Conservation (phyloP, 305 asterid species). For the Rubia peregrina region DNA sequence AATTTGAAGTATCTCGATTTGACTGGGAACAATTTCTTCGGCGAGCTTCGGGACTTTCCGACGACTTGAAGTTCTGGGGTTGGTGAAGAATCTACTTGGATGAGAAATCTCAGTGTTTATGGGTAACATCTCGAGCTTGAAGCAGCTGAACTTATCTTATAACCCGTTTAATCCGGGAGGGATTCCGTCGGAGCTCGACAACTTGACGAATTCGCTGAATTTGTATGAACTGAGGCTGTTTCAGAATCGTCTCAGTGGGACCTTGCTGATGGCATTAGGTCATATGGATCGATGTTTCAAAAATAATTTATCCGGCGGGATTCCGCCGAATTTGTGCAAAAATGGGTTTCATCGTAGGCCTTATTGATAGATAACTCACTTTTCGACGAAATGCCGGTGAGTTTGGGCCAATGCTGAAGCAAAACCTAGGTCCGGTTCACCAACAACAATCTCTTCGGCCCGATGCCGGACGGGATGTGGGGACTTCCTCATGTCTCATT, state of each 20-base stretch:
- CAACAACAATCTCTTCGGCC: slow-evolving; percentile 61
- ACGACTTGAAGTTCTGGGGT: slow-evolving; percentile 67
- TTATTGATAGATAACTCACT: slow-evolving; percentile 57
- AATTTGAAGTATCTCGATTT: slow-evolving; percentile 64
- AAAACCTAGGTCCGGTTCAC: slow-evolving; percentile 66
- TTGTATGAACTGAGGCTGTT: slow-evolving; percentile 79
- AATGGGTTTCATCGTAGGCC: slow-evolving; percentile 55
- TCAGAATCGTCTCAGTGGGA: slow-evolving; percentile 55
- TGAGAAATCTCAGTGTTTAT: slow-evolving; percentile 65
- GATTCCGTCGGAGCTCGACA: slow-evolving; percentile 76
- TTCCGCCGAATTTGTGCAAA: slow-evolving; percentile 56
- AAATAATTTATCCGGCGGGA: slow-evolving; percentile 56
- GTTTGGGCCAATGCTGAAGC: slow-evolving; percentile 59
- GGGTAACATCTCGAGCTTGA: slow-evolving; percentile 65
- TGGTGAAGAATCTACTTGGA: slow-evolving; percentile 66
- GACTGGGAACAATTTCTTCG: slow-evolving; percentile 82
- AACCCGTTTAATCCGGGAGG: slow-evolving; percentile 76
- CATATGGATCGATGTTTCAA: slow-evolving; percentile 77
- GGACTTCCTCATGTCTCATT: slow-evolving; percentile 83
- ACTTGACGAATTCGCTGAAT: slow-evolving; percentile 60
- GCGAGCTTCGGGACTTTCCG: slow-evolving; percentile 54
- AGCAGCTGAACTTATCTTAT: slow-evolving; percentile 79
- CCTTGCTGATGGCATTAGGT: slow-evolving; percentile 62
- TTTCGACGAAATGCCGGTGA: slow-evolving; percentile 63
- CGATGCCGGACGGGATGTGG: slow-evolving; percentile 71